These are phyloP conservation scores for Trichaptum fuscoviolaceum DNA, from an alignment of 768 basidiomycete genomes.

Conservation along the genomic window DNA sequence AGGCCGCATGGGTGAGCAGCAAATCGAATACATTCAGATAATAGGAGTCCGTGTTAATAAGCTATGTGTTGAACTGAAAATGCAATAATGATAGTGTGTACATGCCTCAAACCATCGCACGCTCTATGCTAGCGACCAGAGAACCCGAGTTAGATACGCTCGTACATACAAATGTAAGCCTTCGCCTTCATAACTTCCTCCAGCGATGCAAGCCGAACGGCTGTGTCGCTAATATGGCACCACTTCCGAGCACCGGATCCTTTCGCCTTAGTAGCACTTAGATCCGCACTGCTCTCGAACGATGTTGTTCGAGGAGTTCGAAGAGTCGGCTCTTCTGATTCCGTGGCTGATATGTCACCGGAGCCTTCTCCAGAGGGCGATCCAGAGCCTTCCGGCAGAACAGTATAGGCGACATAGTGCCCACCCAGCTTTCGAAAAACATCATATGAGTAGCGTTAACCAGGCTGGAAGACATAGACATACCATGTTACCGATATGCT, in stretches of 20 bases:
- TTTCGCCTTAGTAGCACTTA: not conserved
- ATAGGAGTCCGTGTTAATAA: not conserved
- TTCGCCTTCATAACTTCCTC: slow-evolving; percentile 89
- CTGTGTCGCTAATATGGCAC: slow-evolving; percentile 90
- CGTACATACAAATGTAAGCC: slow-evolving; percentile 93
- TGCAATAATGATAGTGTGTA: not conserved
- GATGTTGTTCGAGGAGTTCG: slow-evolving; percentile 11
- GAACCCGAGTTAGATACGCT: slow-evolving; percentile 43
- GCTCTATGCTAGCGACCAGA: not conserved
- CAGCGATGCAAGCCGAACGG: slow-evolving; percentile 71
- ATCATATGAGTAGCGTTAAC: slow-evolving; percentile 1
- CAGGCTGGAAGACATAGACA: slow-evolving; percentile 21
- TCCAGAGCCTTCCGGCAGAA: slow-evolving; percentile 42
- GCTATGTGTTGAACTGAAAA: not conserved
- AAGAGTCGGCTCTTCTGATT: slow-evolving; percentile 15
- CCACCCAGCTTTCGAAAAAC: slow-evolving; percentile 64
- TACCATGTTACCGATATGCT: slow-evolving; percentile 86
- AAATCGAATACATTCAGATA: not conserved
- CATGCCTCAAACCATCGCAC: not conserved
- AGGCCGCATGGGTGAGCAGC: not conserved
- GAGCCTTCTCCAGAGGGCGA: too few species aligned
- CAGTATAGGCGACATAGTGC: slow-evolving; percentile 84
- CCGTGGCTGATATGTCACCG: not conserved
- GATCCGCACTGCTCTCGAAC: slow-evolving; percentile 5
- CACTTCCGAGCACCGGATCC: slow-evolving; percentile 47